Conservation (phyloP, 148 eudicot genomes). For the Amaranthus palmeri region DNA sequence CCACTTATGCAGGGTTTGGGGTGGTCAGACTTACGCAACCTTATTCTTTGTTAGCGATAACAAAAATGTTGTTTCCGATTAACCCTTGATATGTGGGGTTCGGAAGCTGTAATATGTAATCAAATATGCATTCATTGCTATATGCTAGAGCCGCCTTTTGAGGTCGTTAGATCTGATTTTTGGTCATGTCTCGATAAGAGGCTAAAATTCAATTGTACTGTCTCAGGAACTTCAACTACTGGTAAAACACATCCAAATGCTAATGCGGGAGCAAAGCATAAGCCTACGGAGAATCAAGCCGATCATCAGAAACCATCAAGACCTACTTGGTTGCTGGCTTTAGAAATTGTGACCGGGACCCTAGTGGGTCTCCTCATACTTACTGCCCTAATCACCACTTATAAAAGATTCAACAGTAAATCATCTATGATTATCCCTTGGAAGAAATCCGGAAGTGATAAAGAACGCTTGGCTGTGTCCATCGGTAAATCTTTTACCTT, state of each 20-base stretch:
- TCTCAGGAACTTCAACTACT: slow-evolving; percentile 46
- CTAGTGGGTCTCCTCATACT: slow-evolving; percentile 57
- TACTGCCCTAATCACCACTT: slow-evolving; percentile 38
- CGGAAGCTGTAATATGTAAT: background rate
- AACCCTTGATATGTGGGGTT: background rate
- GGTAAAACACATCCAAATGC: slow-evolving; percentile 40
- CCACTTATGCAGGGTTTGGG: too few relatives aligned
- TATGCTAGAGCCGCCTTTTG: background rate
- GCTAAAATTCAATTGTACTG: background rate
- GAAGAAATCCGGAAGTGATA: slow-evolving; percentile 78
- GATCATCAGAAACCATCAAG: slow-evolving; percentile 46
- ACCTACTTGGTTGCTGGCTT: slow-evolving; percentile 71
- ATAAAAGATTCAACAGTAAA: slow-evolving; percentile 54
- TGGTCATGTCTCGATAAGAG: background rate
- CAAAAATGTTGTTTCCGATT: too few relatives aligned
- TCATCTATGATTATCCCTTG: slow-evolving; percentile 74
- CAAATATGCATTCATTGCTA: background rate
- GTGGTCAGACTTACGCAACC: too few relatives aligned
- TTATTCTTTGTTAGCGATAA: too few relatives aligned
- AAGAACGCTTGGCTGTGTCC: slow-evolving; percentile 51
- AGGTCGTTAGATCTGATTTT: background rate
- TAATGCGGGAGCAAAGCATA: slow-evolving; percentile 31
- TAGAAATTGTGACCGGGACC: slow-evolving; percentile 76
- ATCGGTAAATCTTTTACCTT: slow-evolving; percentile 41
- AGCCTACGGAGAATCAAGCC: slow-evolving; percentile 27